These are phyloP conservation scores for Pseudonitzschia multiseries DNA, from an alignment of 108 stramenopile genomes.

Conservation along the genomic window DNA sequence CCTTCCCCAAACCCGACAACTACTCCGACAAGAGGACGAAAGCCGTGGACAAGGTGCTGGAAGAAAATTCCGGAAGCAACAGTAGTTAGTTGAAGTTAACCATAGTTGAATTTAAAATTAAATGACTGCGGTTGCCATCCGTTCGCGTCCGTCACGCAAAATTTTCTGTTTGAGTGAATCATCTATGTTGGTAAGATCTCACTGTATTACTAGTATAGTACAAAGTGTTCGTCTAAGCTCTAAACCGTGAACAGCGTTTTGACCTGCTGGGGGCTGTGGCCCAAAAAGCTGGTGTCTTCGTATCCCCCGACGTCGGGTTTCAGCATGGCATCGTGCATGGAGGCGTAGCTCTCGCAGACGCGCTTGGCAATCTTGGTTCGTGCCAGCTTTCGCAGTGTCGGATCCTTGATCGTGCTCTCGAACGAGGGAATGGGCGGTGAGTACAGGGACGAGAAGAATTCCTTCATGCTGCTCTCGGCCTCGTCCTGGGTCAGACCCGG, in stretches of 20 bases:
- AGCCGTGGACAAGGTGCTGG: conserved; percentile 23
- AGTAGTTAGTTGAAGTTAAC: neutral
- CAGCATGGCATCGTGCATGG: conserved; percentile 54
- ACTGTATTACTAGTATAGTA: too few species aligned
- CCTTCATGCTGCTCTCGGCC: conserved; percentile 62
- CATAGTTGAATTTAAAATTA: neutral
- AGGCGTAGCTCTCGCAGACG: conserved; percentile 54
- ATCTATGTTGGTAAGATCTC: too few species aligned
- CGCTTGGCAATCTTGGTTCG: conserved; percentile 61
- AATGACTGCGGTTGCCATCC: neutral
- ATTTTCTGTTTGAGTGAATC: too few species aligned
- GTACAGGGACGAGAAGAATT: conserved; percentile 79
- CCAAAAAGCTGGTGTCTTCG: conserved; percentile 71
- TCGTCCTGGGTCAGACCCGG: conserved; percentile 72
- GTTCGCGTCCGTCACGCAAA: too few species aligned
- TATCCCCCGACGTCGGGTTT: conserved; percentile 67
- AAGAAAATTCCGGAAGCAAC: conserved; percentile 11
- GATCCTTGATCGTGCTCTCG: conserved; percentile 78
- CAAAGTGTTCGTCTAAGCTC: too few species aligned
- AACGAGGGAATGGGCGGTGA: conserved; percentile 80
- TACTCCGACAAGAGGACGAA: conserved; percentile 36
- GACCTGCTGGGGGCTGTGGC: conserved; percentile 74
- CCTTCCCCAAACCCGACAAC: conserved; percentile 72
- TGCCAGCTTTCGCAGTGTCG: conserved; percentile 66
- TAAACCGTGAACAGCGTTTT: conserved; percentile 61